These are phyloP conservation scores for Austroboletus niveus DNA, from an alignment of 1,284 basidiomycete genomes.

Conservation along the genomic window DNA sequence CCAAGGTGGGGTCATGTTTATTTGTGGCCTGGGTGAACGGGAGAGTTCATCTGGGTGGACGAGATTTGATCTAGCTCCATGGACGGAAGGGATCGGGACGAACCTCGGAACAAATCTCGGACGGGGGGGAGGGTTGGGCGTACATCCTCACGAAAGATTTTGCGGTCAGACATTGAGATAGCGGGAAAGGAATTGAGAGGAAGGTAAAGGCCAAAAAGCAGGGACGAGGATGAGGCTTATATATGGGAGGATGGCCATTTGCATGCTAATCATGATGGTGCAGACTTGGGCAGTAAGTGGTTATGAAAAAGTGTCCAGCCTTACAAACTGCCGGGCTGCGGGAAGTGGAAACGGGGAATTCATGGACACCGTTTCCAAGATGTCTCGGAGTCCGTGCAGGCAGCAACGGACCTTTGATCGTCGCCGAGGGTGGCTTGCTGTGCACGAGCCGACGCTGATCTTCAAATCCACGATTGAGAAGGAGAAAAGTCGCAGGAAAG, in stretches of 20 bases:
- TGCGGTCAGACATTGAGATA: slow-evolving; percentile 41
- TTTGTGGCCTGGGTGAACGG: slow-evolving; percentile 34
- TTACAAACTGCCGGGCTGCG: slow-evolving; percentile 20
- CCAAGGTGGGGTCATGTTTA: slow-evolving; percentile 40
- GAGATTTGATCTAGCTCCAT: slow-evolving; percentile 4
- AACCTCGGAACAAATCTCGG: slow-evolving; percentile 68
- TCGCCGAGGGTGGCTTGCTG: slow-evolving; percentile 32
- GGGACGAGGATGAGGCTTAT: slow-evolving; percentile 17
- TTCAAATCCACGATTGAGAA: slow-evolving; percentile 11
- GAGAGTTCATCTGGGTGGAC: slow-evolving; percentile 43
- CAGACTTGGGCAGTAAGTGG: slow-evolving; percentile 11
- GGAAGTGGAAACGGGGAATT: slow-evolving; percentile 19
- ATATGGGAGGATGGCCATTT: slow-evolving; percentile 25
- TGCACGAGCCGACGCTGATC: slow-evolving; percentile 33
- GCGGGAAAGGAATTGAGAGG: background rate
- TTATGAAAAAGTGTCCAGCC: slow-evolving; percentile 30
- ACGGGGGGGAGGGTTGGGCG: slow-evolving; percentile 75
- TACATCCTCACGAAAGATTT: slow-evolving; percentile 36
- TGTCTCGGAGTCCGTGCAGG: slow-evolving; percentile 20
- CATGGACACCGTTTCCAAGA: slow-evolving; percentile 31
- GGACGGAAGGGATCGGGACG: slow-evolving; percentile 14
- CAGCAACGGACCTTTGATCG: slow-evolving; percentile 33
- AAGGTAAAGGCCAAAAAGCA: too few species aligned
- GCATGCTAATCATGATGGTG: slow-evolving; percentile 23
- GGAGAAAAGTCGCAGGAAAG: slow-evolving; percentile 10